Evolutionary conservation across 192 early-diverging fungal genomes (phyloP), one percentile per base, ranked within the genome.

Genomic region (Funneliformis geosporum): DNA sequence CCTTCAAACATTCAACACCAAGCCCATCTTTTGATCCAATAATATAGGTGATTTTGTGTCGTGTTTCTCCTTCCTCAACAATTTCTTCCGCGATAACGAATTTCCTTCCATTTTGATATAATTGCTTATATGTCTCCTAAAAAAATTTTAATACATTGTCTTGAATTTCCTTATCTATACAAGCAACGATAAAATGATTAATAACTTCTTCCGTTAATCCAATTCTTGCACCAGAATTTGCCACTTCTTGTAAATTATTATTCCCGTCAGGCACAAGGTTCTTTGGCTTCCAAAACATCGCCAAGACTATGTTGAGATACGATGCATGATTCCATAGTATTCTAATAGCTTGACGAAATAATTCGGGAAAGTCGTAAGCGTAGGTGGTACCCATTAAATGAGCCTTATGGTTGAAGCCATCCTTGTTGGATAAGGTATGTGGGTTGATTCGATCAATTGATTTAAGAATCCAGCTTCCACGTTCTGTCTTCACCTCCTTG

Each of bases 191-290:
- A 91, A 98, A 97, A 74, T 92, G 88, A 66, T 89, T 87, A 62
- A 92, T 91, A 16, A 98, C 88, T 87, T 99, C 98, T 76, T 94
- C 94, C 27, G 98, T 97, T 38, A 99, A 90, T 39, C 97, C 98
- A 79, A 99, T 99, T 73, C 98, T 92, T 9, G 98, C 98, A 76
- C 98, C 98, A 65, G 97, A 98, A 92, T 99, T 99, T 50, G 98
- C 88, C 25, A 90, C 86, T 85, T 94, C 93, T 66, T 90, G 89
- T 70, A 99, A 83, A 80, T 94, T 83, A 44, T 90, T 85, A 21
- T 89, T 84, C 69, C 96, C 94, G 81, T 97, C 94, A 82, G 97
- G 82, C n/a, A 95, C 94, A 67, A 99, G n/a, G 85, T 87, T 99
- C 98, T 71, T 86, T 91, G 9, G 92, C 88, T 71, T 92, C 92